phyloP scores from a whole-genome alignment of 208 protist species.

The Polymyxa betae region DNA sequence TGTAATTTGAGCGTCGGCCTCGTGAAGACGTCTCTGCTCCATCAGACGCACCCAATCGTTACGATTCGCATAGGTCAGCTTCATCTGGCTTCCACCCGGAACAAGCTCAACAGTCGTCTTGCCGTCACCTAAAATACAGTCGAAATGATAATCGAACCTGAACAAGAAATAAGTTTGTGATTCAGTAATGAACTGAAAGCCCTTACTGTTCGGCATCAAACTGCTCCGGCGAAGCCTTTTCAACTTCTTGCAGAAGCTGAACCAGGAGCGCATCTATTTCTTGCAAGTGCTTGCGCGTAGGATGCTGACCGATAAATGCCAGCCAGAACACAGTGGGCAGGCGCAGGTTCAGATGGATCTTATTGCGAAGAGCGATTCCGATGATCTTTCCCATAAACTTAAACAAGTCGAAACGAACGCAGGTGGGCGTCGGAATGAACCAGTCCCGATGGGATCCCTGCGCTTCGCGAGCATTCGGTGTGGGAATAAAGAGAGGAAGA shows the following conservation, averaged over 20 bases:
- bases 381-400: background rate
- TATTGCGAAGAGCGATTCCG: background rate
- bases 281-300: background rate
- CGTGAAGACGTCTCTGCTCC: conserved; percentile 26
- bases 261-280: background rate
- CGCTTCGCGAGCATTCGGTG: conserved; percentile 52
- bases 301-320: conserved; percentile 13
- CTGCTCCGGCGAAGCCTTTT: background rate
- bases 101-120: conserved; percentile 15
- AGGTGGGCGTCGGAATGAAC: background rate
- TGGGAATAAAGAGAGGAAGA: conserved; percentile 58
- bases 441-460: background rate
- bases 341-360: conserved; percentile 46
- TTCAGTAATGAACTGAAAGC: background rate
- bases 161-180: background rate
- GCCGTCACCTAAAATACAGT: background rate
- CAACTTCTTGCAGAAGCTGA: conserved; percentile 10
- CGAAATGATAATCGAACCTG: background rate
- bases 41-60: conserved; percentile 17
- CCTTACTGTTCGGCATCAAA: background rate
- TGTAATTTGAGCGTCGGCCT: conserved; percentile 41
- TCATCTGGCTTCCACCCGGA: conserved; percentile 29
- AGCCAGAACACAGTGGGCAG: conserved; percentile 28
- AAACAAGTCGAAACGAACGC: conserved; percentile 1
- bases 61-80: conserved; percentile 40